Base-by-base conservation (phyloP, 2,329 filamentous ascomycete genomes). In the Curvularia eragrostidis region DNA sequence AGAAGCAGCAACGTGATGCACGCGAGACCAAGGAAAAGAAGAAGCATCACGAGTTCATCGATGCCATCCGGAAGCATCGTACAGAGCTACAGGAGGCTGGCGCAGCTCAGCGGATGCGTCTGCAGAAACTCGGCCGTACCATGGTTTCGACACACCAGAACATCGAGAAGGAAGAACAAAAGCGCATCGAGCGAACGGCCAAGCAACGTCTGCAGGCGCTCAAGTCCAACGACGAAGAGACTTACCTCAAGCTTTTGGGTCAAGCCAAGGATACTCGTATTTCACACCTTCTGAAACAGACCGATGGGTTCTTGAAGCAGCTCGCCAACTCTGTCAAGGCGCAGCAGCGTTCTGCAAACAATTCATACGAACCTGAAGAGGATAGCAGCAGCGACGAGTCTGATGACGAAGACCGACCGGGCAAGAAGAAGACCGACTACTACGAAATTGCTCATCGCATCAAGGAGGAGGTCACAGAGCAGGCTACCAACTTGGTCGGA, bases 221-320 rank as follows among this genome's bases (percentile, higher is more conserved):
- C 76, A 98, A 97, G 81, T 94, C 95, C 71, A 96, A 99, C 87
- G 95, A 99, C 77, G 95, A 99, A 81, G 95, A 98, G 80, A 96
- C 95, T 0, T 99, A 99, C 77, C 87, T 99, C 79, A 97, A 97
- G 79, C 85, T 99, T 74, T 89, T 99, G 70, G 95, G 96, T 74
- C 94, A 99, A 79, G 95, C 95, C 72, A 99, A 99, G 83, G 95
- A 99, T 82, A 98, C 94, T 38, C 94, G 95, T 88, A 99, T 99
- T 65, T 97, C 95, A 8, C 95, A 99, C 77, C 82, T 99, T 72
- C 89, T 99, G 69, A 92, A 91, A 74, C 95, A 99, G 80, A 99
- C 95, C 50, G 94, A 99, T 77, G 93, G 93, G 52, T 99, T 99
- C 87, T 84, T 99, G 80, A 90, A 93, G 68, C 94, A 98, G 78